Evolutionary conservation across 1,284 basidiomycete genomes (phyloP).

Genomic region (Austroboletus novae-zelandiae): DNA sequence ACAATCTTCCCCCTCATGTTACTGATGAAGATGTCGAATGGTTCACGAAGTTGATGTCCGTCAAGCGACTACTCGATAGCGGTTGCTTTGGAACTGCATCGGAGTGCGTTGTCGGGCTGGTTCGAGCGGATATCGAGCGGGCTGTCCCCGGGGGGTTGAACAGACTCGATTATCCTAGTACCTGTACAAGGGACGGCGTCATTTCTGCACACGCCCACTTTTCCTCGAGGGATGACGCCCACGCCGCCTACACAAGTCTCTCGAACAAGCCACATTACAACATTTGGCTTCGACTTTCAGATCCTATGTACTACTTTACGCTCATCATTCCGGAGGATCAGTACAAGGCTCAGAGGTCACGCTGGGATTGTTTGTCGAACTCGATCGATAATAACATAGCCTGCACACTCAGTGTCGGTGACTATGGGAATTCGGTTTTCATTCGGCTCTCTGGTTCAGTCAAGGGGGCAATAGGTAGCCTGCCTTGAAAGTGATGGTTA

Average conservation of each 20-base stretch:
- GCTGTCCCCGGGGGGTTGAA: conserved; percentile 15
- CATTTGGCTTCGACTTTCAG: conserved; percentile 39
- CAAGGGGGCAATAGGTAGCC: conserved; percentile 51
- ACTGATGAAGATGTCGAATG: conserved; percentile 19
- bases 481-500: conserved; percentile 58
- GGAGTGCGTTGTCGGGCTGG: conserved; percentile 7
- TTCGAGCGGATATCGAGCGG: conserved; percentile 21
- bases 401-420: conserved; percentile 26
- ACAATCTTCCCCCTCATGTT: conserved; percentile 21
- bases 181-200: conserved; percentile 23
- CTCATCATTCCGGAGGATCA: conserved; percentile 46
- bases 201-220: conserved; percentile 41
- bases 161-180: conserved; percentile 17
- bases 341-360: conserved; percentile 46
- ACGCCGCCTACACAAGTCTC: conserved; percentile 36
- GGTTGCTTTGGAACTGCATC: neutral
- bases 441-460: conserved; percentile 35
- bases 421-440: conserved; percentile 16
- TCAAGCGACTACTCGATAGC: conserved; percentile 19
- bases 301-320: conserved; percentile 43
- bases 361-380: conserved; percentile 44
- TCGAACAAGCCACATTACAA: conserved; percentile 22
- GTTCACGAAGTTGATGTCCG: conserved; percentile 20
- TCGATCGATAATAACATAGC: conserved; percentile 32
- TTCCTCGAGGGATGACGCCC: conserved; percentile 45